Evolutionary conservation across 495 filamentous ascomycete genomes (phyloP).

Genomic region (Pseudomonodictys pantanalensis): DNA sequence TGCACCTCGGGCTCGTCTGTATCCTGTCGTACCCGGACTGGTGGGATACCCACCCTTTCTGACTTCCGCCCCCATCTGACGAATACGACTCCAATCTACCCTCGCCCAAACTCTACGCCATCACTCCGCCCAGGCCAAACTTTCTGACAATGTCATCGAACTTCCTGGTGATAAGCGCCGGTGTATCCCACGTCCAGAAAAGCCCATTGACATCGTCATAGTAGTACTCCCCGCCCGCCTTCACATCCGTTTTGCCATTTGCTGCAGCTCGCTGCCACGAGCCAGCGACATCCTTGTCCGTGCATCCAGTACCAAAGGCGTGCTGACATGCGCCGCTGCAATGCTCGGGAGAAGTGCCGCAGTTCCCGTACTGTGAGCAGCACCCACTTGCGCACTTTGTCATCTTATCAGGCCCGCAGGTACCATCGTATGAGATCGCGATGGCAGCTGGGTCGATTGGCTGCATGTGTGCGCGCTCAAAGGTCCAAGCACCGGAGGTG

Average conservation of each 20-base stretch:
- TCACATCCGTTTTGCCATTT: constrained; percentile 56
- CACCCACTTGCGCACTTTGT: constrained; percentile 17
- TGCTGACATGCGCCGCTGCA: constrained; percentile 46
- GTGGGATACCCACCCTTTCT: too few relatives aligned
- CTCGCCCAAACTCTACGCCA: constrained; percentile 54
- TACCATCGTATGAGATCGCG: constrained; percentile 10
- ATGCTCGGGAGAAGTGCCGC: constrained; percentile 47
- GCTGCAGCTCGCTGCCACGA: constrained; percentile 53
- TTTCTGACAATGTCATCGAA: constrained; percentile 58
- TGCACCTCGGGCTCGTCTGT: too few relatives aligned
- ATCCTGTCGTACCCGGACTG: too few relatives aligned
- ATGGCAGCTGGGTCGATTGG: constrained; percentile 6
- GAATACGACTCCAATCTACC: constrained; percentile 62
- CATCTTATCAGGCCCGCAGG: constrained; percentile 18
- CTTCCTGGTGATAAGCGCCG: constrained; percentile 60
- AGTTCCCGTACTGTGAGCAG: constrained; percentile 22
- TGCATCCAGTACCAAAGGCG: constrained; percentile 55
- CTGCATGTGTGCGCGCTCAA: constrained; percentile 24
- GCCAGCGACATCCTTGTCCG: constrained; percentile 46
- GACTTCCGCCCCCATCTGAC: too few relatives aligned
- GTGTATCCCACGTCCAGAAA: constrained; percentile 77
- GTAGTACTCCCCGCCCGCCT: constrained; percentile 65
- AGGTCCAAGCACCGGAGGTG: constrained; percentile 27
- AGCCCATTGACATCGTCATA: constrained; percentile 58
- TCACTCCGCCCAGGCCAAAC: constrained; percentile 58